Percentiles rank a stretch among this genome's conserved stretches.
These are phyloP conservation scores for Trichophyton mentagrophytes DNA, from an alignment of 2,329 filamentous ascomycete species.

Conservation along the genomic window DNA sequence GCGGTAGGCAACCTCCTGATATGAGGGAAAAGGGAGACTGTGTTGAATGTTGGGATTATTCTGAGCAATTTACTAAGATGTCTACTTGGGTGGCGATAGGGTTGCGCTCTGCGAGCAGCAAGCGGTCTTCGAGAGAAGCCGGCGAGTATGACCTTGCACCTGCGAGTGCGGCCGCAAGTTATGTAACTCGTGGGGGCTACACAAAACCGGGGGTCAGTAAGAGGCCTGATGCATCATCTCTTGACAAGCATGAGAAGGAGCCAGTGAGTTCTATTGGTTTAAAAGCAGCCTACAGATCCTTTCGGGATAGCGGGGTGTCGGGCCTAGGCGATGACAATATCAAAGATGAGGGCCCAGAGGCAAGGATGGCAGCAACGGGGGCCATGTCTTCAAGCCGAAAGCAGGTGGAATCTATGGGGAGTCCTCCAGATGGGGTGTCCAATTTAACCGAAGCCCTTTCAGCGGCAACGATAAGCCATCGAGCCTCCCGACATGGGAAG, in stretches of 20 bases:
- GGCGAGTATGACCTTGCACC: background rate
- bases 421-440: constrained; percentile 37
- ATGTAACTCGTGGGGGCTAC: background rate
- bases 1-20: background rate
- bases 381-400: constrained; percentile 50
- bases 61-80: background rate
- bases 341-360: constrained; percentile 46
- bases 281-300: constrained; percentile 58
- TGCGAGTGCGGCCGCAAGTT: background rate
- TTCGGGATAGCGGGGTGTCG: constrained; percentile 5
- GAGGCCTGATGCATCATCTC: background rate
- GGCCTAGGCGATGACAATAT: constrained; percentile 26
- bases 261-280: constrained; percentile 47
- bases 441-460: constrained; percentile 56
- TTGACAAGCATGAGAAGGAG: background rate
- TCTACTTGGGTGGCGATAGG: background rate
- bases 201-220: background rate
- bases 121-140: background rate
- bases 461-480: constrained; percentile 57
- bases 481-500: constrained; percentile 13
- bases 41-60: background rate
- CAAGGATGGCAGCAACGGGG: constrained; percentile 59
- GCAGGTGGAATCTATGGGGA: constrained; percentile 50
- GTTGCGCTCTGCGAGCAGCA: background rate
- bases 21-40: background rate